Percentiles rank a stretch among this genome's conserved stretches.
Evolutionary conservation across 108 stramenopile genomes (phyloP).

Genomic region (Bacterosira constricta): DNA sequence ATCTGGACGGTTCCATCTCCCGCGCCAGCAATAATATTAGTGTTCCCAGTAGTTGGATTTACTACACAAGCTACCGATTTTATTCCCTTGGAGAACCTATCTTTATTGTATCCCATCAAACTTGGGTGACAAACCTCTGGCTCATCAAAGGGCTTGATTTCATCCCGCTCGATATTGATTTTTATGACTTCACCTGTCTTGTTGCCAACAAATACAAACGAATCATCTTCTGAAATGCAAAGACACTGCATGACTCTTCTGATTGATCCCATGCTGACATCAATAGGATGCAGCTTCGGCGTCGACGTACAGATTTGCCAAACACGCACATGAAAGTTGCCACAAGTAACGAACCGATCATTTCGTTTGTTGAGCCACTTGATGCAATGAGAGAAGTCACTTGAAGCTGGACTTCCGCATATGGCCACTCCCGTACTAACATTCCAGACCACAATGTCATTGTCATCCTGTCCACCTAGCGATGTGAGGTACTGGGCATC

Average conservation of each 20-base stretch:
- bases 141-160: conserved; percentile 74
- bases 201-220: conserved; percentile 77
- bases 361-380: conserved; percentile 79
- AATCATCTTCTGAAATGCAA: conserved; percentile 76
- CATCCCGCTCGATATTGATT: conserved; percentile 78
- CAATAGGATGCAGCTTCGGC: conserved; percentile 82
- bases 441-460: conserved; percentile 90
- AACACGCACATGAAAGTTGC: conserved; percentile 72
- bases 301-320: conserved; percentile 80
- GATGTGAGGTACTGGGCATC: conserved; percentile 68
- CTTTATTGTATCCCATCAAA: conserved; percentile 57
- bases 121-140: conserved; percentile 66
- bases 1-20: conserved; percentile 83
- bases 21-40: conserved; percentile 77
- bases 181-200: conserved; percentile 86
- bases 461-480: conserved; percentile 88
- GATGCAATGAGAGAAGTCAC: conserved; percentile 65
- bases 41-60: conserved; percentile 77
- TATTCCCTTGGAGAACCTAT: conserved; percentile 75
- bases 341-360: conserved; percentile 86
- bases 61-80: conserved; percentile 63
- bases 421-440: conserved; percentile 62
- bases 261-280: conserved; percentile 79
- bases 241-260: conserved; percentile 75
- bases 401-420: conserved; percentile 79